These are phyloP conservation scores for Thermothielavioides terrestris DNA, from an alignment of 495 filamentous ascomycete species.

Conservation along the genomic window DNA sequence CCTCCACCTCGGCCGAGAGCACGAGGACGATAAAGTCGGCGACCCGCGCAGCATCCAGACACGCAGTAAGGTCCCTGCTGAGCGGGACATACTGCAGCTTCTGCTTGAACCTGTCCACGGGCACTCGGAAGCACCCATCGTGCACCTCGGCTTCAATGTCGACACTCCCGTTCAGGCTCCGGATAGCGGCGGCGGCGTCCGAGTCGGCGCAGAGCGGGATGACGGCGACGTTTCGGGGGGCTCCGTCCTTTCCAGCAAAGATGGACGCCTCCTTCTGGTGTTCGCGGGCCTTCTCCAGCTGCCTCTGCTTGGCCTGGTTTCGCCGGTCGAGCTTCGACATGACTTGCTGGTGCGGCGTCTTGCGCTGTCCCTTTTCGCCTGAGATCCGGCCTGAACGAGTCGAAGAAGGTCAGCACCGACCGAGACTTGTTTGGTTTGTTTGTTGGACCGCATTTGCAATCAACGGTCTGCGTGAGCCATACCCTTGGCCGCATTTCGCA, in stretches of 20 bases:
- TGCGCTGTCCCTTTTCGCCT: constrained; percentile 55
- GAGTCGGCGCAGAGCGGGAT: constrained; percentile 70
- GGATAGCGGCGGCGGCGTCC: constrained; percentile 57
- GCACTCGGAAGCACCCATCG: constrained; percentile 49
- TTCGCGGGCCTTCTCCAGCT: constrained; percentile 70
- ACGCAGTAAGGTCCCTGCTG: constrained; percentile 58
- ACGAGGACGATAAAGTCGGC: constrained; percentile 87
- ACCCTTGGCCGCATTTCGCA: constrained; percentile 82
- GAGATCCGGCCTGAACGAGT: constrained; percentile 31
- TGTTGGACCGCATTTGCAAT: no score
- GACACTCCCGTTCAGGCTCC: constrained; percentile 63
- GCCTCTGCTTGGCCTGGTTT: constrained; percentile 85
- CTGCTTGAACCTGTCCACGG: constrained; percentile 86
- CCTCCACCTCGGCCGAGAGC: constrained; percentile 70
- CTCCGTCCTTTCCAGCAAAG: constrained; percentile 76
- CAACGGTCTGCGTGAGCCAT: constrained; percentile 15
- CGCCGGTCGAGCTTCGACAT: constrained; percentile 94
- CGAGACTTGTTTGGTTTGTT: not conserved
- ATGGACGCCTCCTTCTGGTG: constrained; percentile 65
- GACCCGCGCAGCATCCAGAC: constrained; percentile 75
- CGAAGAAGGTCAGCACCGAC: not conserved
- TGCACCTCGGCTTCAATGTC: constrained; percentile 66
- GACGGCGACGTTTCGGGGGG: constrained; percentile 84
- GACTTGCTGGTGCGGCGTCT: constrained; percentile 88
- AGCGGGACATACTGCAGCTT: constrained; percentile 76